Evolutionary conservation across 768 basidiomycete species (phyloP), one percentile per base, ranked within the genome.

Genomic region (Epithele typhae): DNA sequence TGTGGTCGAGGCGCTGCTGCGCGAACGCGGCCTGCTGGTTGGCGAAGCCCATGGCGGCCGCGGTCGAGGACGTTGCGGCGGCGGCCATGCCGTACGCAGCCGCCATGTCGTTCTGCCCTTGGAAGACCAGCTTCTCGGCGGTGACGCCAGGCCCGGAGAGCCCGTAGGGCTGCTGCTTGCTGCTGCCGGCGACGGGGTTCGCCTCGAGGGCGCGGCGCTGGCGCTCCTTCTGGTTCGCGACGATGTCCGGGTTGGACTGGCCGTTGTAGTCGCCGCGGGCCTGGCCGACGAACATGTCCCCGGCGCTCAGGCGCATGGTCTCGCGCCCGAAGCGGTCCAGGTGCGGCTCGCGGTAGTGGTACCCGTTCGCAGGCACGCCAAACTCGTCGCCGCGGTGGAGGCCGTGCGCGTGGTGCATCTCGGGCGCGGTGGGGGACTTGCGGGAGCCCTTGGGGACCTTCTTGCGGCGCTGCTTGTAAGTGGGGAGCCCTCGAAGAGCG

Each of bases 391-490:
- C 35, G 8, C 12, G 12, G 8, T 7, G 8, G 15, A 14, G 15
- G 21, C 30, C 14, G 23, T 39, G 27, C 7, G 37, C 27, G 15
- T 37, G 25, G 24, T 22, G 21, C 24, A 22, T 22, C 24, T 40
- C 27, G 25, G 44, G 49, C 21, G 50, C 48, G 37, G 45, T 35
- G 33, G 56, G 59, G 48, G 49, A 50, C 52, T 64, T 59, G 64
- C 66, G 48, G 56, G 49, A 14, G 27, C 27, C 52, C 67, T 77
- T 79, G 25, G 68, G 63, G 25, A 74, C 73, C 63, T 87, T 90
- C 72, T 90, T 90, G 54, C 86, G 77, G 22, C 93, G 76, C 59
- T 88, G 85, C 68, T 96, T 96, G 73, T 96, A 96, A 3, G 81
- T 78, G 4, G 91, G 85, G 51, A 84, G 12, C 92, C 92, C 62